Percentiles rank a stretch among this genome's conserved stretches.
Evolutionary conservation across 2,329 filamentous ascomycete species (phyloP).

Genomic region (Akanthomyces muscarius): DNA sequence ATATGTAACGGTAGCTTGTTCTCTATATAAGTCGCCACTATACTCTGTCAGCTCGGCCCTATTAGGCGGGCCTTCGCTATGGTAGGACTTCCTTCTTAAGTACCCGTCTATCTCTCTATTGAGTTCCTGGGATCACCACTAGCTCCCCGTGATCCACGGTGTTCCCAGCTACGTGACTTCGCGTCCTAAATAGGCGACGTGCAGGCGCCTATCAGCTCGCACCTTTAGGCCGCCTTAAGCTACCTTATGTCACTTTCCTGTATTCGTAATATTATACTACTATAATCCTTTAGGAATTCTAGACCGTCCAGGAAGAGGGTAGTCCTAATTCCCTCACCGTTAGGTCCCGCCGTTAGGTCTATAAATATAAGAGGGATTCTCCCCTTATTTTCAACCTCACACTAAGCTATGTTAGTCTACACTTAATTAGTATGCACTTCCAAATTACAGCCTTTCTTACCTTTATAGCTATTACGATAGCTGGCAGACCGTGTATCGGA

Average conservation of each 20-base stretch:
- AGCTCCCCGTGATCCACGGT: neutral
- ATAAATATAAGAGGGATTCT: conserved; percentile 5
- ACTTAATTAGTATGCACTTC: neutral
- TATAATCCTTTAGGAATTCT: neutral
- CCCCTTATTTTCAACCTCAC: conserved; percentile 28
- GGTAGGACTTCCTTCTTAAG: too few species aligned
- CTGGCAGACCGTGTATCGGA: neutral
- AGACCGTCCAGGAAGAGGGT: neutral
- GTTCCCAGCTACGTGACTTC: neutral
- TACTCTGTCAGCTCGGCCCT: neutral
- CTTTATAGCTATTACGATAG: neutral
- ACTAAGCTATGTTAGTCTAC: neutral
- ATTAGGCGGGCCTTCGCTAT: neutral
- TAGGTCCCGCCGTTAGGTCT: neutral
- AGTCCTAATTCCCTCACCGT: neutral
- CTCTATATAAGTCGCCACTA: neutral
- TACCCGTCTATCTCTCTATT: too few species aligned
- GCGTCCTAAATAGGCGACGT: neutral
- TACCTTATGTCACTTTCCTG: too few species aligned
- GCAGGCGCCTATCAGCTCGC: neutral
- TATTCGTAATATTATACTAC: neutral
- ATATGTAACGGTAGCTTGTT: neutral
- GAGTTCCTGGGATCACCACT: neutral
- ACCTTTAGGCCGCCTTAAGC: too few species aligned
- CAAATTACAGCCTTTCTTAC: neutral